A percentile compares a stretch with the other conserved stretches of the same genome.
Conservation (phyloP, 805 yeast species). For the Suhomyces faveliae region DNA sequence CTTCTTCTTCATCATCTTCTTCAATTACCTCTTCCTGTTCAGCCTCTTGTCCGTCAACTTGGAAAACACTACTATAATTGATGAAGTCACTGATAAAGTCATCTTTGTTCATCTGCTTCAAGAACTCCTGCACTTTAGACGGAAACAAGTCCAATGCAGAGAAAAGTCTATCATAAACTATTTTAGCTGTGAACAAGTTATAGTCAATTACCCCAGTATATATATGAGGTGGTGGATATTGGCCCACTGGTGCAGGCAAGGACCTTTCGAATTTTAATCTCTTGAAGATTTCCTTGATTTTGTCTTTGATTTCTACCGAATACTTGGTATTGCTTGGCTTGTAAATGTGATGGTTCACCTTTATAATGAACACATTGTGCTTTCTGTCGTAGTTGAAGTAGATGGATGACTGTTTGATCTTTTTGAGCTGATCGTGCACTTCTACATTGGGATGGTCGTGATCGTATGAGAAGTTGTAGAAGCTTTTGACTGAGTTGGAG, state of each 20-base stretch:
- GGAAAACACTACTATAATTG: slow-evolving; percentile 21
- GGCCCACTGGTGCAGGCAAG: slow-evolving; percentile 8
- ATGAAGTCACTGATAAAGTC: slow-evolving; percentile 32
- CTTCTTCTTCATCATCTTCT: slow-evolving; percentile 11
- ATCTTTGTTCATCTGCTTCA: slow-evolving; percentile 19
- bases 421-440: slow-evolving; percentile 4
- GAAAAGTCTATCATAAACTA: slow-evolving; percentile 25
- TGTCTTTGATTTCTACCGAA: slow-evolving; percentile 16
- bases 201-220: slow-evolving; percentile 11
- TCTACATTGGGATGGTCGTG: neutral
- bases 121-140: slow-evolving; percentile 18
- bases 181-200: slow-evolving; percentile 19
- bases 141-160: slow-evolving; percentile 14
- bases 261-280: slow-evolving; percentile 15
- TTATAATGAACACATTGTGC: slow-evolving; percentile 23
- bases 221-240: slow-evolving; percentile 3
- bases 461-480: slow-evolving; percentile 14
- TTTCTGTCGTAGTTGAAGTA: slow-evolving; percentile 20
- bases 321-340: slow-evolving; percentile 12
- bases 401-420: slow-evolving; percentile 16
- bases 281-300: slow-evolving; percentile 16
- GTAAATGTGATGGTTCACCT: slow-evolving; percentile 20
- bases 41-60: slow-evolving; percentile 9
- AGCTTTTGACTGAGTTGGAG: slow-evolving; percentile 23
- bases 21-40: slow-evolving; percentile 11